Evolutionary conservation across 2,329 filamentous ascomycete species (phyloP).

Genomic region (Beauveria asiatica): DNA sequence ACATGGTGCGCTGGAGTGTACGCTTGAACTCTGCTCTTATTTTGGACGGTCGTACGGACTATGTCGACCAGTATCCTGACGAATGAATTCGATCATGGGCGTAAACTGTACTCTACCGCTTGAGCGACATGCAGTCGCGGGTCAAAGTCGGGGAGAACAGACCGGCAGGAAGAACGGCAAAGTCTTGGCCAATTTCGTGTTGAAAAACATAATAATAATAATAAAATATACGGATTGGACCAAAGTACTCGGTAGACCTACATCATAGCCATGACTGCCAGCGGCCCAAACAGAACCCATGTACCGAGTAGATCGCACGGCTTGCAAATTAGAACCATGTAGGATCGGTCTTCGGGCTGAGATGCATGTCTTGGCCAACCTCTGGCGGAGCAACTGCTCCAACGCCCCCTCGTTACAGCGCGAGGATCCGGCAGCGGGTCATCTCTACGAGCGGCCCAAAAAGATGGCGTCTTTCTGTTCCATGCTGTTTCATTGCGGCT

Average conservation of each 20-base stretch:
- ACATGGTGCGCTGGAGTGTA: conserved; percentile 32
- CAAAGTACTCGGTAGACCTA: no score
- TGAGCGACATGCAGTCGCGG: no score
- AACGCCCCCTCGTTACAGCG: neutral
- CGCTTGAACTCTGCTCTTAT: conserved; percentile 31
- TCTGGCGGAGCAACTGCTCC: neutral
- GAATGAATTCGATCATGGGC: neutral
- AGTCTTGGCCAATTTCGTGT: no score
- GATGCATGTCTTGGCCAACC: neutral
- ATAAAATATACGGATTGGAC: no score
- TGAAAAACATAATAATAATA: no score
- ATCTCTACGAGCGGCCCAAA: no score
- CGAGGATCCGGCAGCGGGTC: neutral
- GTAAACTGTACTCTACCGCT: neutral
- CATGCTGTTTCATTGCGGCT: no score
- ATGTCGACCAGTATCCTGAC: conserved; percentile 17
- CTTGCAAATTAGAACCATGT: neutral
- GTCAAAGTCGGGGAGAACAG: no score
- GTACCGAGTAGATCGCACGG: neutral
- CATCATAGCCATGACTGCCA: neutral
- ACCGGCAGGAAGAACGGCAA: no score
- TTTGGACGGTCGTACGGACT: conserved; percentile 23
- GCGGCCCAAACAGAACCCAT: neutral
- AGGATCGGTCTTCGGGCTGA: neutral
- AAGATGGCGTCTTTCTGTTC: no score